These are phyloP conservation scores for Hysterium pulicare DNA, from an alignment of 2,329 filamentous ascomycete genomes.

Conservation along the genomic window DNA sequence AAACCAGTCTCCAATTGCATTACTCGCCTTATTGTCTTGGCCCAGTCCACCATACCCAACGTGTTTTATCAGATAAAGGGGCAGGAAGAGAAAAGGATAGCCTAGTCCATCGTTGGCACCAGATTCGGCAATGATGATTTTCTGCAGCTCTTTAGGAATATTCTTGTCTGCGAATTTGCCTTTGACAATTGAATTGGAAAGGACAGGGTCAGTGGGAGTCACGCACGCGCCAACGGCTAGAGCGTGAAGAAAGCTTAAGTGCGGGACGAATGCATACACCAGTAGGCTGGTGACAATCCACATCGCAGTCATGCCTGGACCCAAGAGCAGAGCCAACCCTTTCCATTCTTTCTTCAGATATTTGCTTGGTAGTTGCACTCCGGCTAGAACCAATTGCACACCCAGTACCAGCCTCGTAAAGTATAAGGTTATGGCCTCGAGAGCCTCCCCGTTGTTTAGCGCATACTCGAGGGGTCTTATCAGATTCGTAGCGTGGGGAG, in stretches of 20 bases:
- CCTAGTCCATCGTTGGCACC: constrained; percentile 87
- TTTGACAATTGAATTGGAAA: constrained; percentile 89
- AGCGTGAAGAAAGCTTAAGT: constrained; percentile 71
- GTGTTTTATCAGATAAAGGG: constrained; percentile 79
- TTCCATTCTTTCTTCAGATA: constrained; percentile 80
- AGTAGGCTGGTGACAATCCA: constrained; percentile 79
- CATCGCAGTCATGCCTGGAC: constrained; percentile 82
- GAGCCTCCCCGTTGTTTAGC: constrained; percentile 50
- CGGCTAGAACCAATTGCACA: constrained; percentile 84
- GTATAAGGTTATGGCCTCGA: constrained; percentile 73
- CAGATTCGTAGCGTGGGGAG: constrained; percentile 72
- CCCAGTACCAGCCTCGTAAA: constrained; percentile 86
- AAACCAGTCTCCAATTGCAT: constrained; percentile 78
- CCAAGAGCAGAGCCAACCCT: constrained; percentile 68
- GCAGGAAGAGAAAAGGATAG: constrained; percentile 84
- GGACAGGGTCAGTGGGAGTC: constrained; percentile 85
- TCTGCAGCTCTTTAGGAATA: constrained; percentile 75
- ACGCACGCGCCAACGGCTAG: constrained; percentile 79
- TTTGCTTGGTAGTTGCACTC: constrained; percentile 79
- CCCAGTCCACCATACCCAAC: constrained; percentile 55
- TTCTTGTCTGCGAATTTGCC: constrained; percentile 91
- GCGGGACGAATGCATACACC: constrained; percentile 71
- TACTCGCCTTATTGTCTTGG: constrained; percentile 50
- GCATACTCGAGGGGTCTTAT: constrained; percentile 74
- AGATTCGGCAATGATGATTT: constrained; percentile 64